A percentile compares a stretch with the other conserved stretches of the same genome.
phyloP scores from a whole-genome alignment of 1,284 basidiomycete genomes.

The Cutaneotrichosporon sp. region DNA sequence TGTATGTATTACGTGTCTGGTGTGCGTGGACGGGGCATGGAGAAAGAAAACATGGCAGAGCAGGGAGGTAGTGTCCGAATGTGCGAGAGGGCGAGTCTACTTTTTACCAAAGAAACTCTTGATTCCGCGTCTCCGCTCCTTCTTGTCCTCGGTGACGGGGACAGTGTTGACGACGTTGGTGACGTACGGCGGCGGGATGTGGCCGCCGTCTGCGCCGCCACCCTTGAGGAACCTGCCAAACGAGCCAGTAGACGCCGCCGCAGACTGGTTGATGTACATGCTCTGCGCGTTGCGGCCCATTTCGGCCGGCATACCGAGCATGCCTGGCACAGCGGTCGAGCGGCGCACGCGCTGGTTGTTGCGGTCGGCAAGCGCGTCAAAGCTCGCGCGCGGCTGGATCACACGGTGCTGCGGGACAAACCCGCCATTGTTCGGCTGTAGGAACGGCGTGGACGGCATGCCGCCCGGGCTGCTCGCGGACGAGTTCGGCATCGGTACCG shows the following conservation, averaged over 20 bases:
- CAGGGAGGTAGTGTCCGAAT: too few species aligned
- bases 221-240: constrained; percentile 21
- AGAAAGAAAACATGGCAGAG: too few species aligned
- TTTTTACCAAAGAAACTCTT: constrained; percentile 19
- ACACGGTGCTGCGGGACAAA: constrained; percentile 6
- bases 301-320: background rate
- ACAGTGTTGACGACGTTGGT: constrained; percentile 1
- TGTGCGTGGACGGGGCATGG: too few species aligned
- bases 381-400: constrained; percentile 21
- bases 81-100: background rate
- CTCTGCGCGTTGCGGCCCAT: constrained; percentile 17
- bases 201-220: background rate
- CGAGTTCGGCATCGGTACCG: constrained; percentile 1
- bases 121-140: constrained; percentile 19
- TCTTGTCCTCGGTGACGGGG: constrained; percentile 11
- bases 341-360: constrained; percentile 7
- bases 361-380: constrained; percentile 12
- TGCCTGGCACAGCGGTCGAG: constrained; percentile 10
- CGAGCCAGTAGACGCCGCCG: constrained; percentile 20
- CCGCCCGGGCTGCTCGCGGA: background rate
- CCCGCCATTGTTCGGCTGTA: constrained; percentile 1
- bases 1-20: background rate
- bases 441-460: background rate
- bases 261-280: constrained; percentile 30
- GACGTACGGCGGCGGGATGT: constrained; percentile 3